Evolutionary conservation across 805 yeast genomes (phyloP), one percentile per base, ranked within the genome.

Genomic region (Barnettozyma populi): DNA sequence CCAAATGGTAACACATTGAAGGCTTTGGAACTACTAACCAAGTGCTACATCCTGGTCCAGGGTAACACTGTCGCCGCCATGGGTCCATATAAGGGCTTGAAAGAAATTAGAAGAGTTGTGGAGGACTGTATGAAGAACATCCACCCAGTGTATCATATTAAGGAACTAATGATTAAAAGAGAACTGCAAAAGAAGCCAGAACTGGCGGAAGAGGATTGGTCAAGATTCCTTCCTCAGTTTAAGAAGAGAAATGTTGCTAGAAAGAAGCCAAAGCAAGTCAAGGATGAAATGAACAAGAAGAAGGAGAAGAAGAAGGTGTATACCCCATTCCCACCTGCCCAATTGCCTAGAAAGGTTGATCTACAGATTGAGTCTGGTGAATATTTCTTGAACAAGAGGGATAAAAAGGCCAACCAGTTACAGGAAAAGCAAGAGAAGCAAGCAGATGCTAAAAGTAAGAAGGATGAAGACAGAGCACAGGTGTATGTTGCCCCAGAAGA

Each of bases 301-400:
- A 63, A 61, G 44, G 70, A 68, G 46, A 76, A 79, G 46, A 76
- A 79, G 74, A 90, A 84, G 69, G 83, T 80, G 4, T 92, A 92
- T 79, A 94, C 99, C 31, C 98, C 99, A 64, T 94, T 94, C 90
- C 99, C 99, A 72, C 98, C 99, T 59, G 86, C 88, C 45, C 99
- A 88, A 70, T 79, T 81, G 56, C 99, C 98, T 63, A 85, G 98
- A 75, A 90, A 94, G 86, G 75, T 94, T 68, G 99, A 94, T 79
- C 73, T 90, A 65, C 95, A 90, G 72, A 90, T 94, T 68, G 99
- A 94, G 69, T 83, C 95, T 73, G 99, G 99, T 79, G 99, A 94
- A 68, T 94, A 89, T 71, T 94, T 94, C 80, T 75, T 94, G 71
- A 86, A 89, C 51, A 86, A 88, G 72, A 79, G 74, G 60, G 96